Conservation (phyloP, 169 alveolate genomes). For the Plasmodium vinckei region DNA sequence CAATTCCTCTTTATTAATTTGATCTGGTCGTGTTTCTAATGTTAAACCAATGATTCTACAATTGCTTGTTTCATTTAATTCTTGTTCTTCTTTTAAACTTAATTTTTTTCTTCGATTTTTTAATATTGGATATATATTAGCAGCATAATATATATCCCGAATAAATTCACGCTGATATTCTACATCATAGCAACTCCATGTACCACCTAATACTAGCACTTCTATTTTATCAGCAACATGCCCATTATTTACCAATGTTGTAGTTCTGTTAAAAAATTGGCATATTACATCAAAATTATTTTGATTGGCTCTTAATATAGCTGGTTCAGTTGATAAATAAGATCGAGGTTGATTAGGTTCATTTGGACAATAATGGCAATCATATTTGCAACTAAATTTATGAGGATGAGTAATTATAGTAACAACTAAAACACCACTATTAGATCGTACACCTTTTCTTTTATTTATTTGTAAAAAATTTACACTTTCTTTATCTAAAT, state of each 20-base stretch:
- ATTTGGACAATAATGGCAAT: conserved; percentile 95
- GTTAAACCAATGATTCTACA: conserved; percentile 86
- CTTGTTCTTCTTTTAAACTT: conserved; percentile 79
- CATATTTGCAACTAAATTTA: conserved; percentile 92
- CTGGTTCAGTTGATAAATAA: conserved; percentile 96
- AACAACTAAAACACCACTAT: conserved; percentile 94
- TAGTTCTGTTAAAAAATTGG: conserved; percentile 94
- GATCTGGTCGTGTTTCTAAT: conserved; percentile 95
- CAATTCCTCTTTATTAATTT: conserved; percentile 90
- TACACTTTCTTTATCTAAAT: conserved; percentile 75
- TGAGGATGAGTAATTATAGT: conserved; percentile 96
- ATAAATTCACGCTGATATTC: conserved; percentile 92
- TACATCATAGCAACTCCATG: conserved; percentile 94
- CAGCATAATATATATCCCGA: conserved; percentile 95
- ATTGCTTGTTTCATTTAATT: conserved; percentile 76
- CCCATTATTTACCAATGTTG: conserved; percentile 93
- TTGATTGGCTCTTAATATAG: conserved; percentile 95
- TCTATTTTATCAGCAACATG: conserved; percentile 94
- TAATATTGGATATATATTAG: conserved; percentile 90
- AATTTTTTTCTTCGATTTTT: conserved; percentile 77
- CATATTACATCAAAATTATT: conserved; percentile 91
- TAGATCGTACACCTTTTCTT: conserved; percentile 90
- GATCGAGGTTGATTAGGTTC: conserved; percentile 97
- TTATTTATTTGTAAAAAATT: conserved; percentile 84
- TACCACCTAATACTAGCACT: conserved; percentile 94